phyloP scores from a whole-genome alignment of 1,284 basidiomycete genomes.

The Apiotrichum sp. region DNA sequence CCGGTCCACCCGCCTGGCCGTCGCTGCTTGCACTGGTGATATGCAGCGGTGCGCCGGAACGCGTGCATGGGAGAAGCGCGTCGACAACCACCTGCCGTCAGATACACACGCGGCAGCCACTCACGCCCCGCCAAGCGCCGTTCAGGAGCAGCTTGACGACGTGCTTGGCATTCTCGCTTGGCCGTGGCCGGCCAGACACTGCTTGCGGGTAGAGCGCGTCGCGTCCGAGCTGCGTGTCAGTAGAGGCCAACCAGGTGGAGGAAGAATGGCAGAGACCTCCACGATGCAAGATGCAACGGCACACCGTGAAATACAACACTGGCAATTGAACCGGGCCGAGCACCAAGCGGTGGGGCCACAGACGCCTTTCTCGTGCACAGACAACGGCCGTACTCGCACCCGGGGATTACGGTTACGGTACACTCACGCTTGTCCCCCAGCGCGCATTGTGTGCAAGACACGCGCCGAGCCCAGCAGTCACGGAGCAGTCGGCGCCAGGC shows the following conservation, averaged over 20 bases:
- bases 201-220: conserved; percentile 32
- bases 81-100: conserved; percentile 33
- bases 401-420: no score
- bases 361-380: no score
- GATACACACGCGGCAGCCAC: not conserved
- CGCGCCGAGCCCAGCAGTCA: conserved; percentile 78
- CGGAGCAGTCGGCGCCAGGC: conserved; percentile 81
- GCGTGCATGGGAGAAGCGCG: conserved; percentile 28
- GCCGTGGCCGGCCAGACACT: conserved; percentile 33
- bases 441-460: conserved; percentile 66
- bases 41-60: conserved; percentile 23
- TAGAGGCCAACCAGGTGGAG: no score
- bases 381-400: no score
- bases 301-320: no score
- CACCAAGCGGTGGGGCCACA: no score
- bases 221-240: conserved; percentile 31
- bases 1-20: conserved; percentile 14
- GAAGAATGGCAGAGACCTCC: not conserved
- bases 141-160: conserved; percentile 41
- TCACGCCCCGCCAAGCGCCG: conserved; percentile 41
- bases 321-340: no score
- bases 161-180: conserved; percentile 47
- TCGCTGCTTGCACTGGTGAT: conserved; percentile 17
- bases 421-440: conserved; percentile 61
- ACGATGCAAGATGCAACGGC: no score